phyloP scores from a whole-genome alignment of 768 basidiomycete genomes.

The Lentinula lateritia region DNA sequence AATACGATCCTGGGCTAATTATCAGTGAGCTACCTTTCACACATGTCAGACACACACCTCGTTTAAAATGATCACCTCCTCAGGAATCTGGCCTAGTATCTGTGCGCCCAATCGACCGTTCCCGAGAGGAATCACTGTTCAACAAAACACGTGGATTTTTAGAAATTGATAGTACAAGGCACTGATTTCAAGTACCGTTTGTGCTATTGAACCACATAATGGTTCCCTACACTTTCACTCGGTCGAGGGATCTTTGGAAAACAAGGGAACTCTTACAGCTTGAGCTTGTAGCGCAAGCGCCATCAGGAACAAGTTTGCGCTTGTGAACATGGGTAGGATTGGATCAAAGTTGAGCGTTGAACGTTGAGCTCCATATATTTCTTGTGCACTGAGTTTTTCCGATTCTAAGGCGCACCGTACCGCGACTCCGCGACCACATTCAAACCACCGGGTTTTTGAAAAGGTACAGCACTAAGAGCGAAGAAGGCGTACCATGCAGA shows the following conservation, averaged over 20 bases:
- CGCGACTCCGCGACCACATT: background rate
- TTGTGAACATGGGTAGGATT: background rate
- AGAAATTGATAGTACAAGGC: no score
- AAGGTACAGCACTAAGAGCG: background rate
- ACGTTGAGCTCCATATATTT: background rate
- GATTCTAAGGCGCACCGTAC: background rate
- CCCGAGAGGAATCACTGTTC: constrained; percentile 1
- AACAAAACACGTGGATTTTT: background rate
- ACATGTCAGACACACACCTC: background rate
- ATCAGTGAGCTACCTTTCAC: background rate
- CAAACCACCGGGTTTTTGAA: background rate
- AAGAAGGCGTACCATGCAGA: background rate
- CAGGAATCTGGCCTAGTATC: constrained; percentile 1
- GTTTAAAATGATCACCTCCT: constrained; percentile 2
- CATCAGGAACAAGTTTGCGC: background rate
- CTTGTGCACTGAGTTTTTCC: background rate
- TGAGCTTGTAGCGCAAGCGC: background rate
- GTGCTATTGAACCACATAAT: constrained; percentile 7
- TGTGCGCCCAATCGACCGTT: constrained; percentile 6
- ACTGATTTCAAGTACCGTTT: background rate
- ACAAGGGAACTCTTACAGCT: background rate
- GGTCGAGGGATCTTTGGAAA: background rate
- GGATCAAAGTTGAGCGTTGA: no score
- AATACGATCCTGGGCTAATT: background rate
- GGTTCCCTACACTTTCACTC: background rate